Evolutionary conservation across 306 rosid species (phyloP).

Genomic region (cucumber (Cucumis sativus)): Cucumber_9930_V3 NC_026659.2:30492001-30492500

Average conservation of each 20-base stretch:
- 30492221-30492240: neutral
- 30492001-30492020: conserved; percentile 1
- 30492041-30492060: neutral
- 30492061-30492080: neutral
- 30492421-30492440: conserved; percentile 24
- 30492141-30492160: neutral
- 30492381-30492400: conserved; percentile 13
- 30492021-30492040: neutral
- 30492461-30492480: conserved; percentile 19
- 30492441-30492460: conserved; percentile 17
- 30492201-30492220: neutral
- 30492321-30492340: conserved; percentile 26
- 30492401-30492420: conserved; percentile 12
- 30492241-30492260: conserved; percentile 31
- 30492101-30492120: conserved; percentile 34
- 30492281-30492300: conserved; percentile 34
- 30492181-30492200: neutral
- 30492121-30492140: conserved; percentile 34
- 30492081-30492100: conserved; percentile 32
- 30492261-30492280: conserved; percentile 25
- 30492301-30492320: conserved; percentile 28
- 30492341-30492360: conserved; percentile 14
- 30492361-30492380: conserved; percentile 13
- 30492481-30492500: conserved; percentile 19
- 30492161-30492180: neutral